These are phyloP conservation scores for Brettanomyces naardenensis DNA, from an alignment of 805 yeast genomes.

Conservation along the genomic window DNA sequence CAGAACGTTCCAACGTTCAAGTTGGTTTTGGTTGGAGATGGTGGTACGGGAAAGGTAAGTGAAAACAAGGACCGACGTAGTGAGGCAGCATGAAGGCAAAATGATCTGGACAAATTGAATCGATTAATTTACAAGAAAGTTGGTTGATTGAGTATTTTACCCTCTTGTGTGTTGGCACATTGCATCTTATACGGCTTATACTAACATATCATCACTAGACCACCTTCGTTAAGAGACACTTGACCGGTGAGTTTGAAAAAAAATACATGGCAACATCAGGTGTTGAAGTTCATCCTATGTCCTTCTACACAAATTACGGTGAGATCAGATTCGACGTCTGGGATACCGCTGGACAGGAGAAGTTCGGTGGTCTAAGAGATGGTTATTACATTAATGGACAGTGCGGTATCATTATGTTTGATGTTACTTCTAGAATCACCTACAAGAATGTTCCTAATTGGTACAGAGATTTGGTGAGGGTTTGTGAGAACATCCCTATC, in stretches of 20 bases:
- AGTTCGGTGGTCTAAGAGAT: conserved; percentile 99
- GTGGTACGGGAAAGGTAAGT: conserved; percentile 97
- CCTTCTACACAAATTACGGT: conserved; percentile 97
- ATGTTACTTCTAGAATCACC: conserved; percentile 98
- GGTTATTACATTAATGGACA: conserved; percentile 99
- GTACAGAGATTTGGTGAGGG: conserved; percentile 99
- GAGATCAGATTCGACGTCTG: conserved; percentile 98
- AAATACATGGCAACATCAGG: conserved; percentile 98
- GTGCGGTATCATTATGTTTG: conserved; percentile 99
- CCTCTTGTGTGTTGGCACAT: no score
- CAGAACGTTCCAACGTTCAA: conserved; percentile 93
- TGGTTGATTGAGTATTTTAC: no score
- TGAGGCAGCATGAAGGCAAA: no score
- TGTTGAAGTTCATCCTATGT: conserved; percentile 98
- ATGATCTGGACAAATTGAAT: no score
- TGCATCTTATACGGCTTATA: no score
- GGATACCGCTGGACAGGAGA: conserved; percentile 99
- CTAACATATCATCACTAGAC: no score
- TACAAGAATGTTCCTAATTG: conserved; percentile 99
- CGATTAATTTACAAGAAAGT: no score
- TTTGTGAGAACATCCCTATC: conserved; percentile 98
- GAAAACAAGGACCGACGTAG: no score
- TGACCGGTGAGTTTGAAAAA: conserved; percentile 99
- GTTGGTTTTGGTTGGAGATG: conserved; percentile 98
- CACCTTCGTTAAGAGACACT: conserved; percentile 98